Evolutionary conservation across 2,329 filamentous ascomycete genomes (phyloP), one percentile per base, ranked within the genome.

Genomic region (Septoria linicola): DNA sequence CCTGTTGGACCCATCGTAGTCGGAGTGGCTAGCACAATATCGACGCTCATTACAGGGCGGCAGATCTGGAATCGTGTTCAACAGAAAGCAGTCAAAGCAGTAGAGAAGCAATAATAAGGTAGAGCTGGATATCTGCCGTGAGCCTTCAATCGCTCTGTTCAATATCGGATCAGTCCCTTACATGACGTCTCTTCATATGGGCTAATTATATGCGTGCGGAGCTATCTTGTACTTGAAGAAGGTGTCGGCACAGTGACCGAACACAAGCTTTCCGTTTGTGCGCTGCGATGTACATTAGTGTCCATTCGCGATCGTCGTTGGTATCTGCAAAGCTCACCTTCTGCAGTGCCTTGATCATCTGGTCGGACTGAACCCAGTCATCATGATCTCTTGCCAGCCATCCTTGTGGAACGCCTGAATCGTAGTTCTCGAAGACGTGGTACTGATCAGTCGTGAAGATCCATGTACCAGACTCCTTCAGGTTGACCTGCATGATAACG

Each of bases 31-130:
- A 85, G 84, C 77, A 68, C 85, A 16, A 61, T 80, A 17, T 84
- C 83, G 43, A 86, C 84, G 0, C 39, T 85, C 3, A 63, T 88
- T 39, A 82, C 83, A 8, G 77, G 78, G 1, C 65, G 71, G 57
- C 80, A 82, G 58, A 78, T 84, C 2, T 89, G 85, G 85, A 46
- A 41, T 4, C 53, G 59, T 7, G 58, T 65, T 17, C 61, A 63
- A 44, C 45, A 50, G 30, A 16, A 23, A 31, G n/a, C 43, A 53
- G 32, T n/a, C 14, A 13, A 19, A n/a, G 16, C 8, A 10, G 35
- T 2, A 19, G 35, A 37, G 19, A 20, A 19, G n/a, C 5, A 34
- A n/a, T 5, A 13, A 34, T n/a, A 34, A 13, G 27, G 13, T 30
- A 30, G 27, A 30, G 27, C n/a, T n/a, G n/a, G n/a, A n/a, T n/a